Evolutionary conservation across 495 filamentous ascomycete genomes (phyloP).

Genomic region (Aspergillus egyptiacus): DNA sequence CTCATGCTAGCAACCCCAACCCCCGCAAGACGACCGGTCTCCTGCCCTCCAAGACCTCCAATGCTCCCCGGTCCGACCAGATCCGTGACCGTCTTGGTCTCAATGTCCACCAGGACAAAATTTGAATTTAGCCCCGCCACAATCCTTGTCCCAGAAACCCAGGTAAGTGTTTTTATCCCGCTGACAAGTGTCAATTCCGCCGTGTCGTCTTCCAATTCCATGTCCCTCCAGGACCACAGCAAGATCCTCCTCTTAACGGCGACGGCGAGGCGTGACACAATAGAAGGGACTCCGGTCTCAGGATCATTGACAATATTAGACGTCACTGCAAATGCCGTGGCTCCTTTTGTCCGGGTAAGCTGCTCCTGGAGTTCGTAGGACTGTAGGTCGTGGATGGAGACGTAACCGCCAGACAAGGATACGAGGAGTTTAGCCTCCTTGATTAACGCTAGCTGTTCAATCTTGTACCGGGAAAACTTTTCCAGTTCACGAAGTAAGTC

Average conservation of each 20-base stretch:
- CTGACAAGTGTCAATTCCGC: slow-evolving; percentile 74
- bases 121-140: slow-evolving; percentile 83
- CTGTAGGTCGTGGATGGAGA: slow-evolving; percentile 83
- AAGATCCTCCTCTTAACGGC: slow-evolving; percentile 85
- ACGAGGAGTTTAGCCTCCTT: slow-evolving; percentile 90
- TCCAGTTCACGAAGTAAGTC: slow-evolving; percentile 86
- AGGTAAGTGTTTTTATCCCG: slow-evolving; percentile 75
- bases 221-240: slow-evolving; percentile 93
- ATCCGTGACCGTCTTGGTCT: slow-evolving; percentile 61
- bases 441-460: slow-evolving; percentile 90
- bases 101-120: slow-evolving; percentile 85
- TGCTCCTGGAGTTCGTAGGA: slow-evolving; percentile 75
- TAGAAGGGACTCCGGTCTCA: slow-evolving; percentile 77
- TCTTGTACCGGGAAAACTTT: slow-evolving; percentile 80
- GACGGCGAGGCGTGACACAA: slow-evolving; percentile 84
- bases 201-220: slow-evolving; percentile 69
- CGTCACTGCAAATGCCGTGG: slow-evolving; percentile 85
- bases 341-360: slow-evolving; percentile 74
- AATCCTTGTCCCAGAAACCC: slow-evolving; percentile 78
- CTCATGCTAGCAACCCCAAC: slow-evolving; percentile 77
- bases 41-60: slow-evolving; percentile 58
- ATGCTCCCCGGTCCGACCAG: slow-evolving; percentile 74
- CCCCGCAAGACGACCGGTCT: slow-evolving; percentile 56
- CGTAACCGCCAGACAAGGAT: slow-evolving; percentile 79
- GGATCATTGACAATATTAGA: slow-evolving; percentile 90